Evolutionary conservation across 495 filamentous ascomycete genomes (phyloP).

Genomic region (Lineolata rhizophorae): DNA sequence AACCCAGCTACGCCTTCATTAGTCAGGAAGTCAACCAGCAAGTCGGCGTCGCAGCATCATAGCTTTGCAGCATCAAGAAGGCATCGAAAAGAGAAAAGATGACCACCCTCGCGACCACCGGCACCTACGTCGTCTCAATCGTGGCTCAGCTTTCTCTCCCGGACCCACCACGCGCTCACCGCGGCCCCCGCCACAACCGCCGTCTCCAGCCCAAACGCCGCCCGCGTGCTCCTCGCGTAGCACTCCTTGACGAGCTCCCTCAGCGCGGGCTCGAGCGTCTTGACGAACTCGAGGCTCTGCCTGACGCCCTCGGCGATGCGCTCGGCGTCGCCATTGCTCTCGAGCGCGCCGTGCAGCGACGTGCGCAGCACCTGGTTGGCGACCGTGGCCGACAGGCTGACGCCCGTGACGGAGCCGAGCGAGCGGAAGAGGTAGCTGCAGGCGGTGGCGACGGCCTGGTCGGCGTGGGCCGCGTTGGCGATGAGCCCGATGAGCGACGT

Average conservation of each 20-base stretch:
- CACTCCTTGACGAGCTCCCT: slow-evolving; percentile 41
- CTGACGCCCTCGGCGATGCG: slow-evolving; percentile 52
- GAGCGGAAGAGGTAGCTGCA: slow-evolving; percentile 76
- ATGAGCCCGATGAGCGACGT: slow-evolving; percentile 45
- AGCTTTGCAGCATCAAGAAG: too few species aligned
- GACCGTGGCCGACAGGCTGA: slow-evolving; percentile 47
- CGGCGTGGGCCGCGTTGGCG: slow-evolving; percentile 41
- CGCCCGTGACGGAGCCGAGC: slow-evolving; percentile 53
- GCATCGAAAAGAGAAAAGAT: too few species aligned
- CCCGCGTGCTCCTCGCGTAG: slow-evolving; percentile 29
- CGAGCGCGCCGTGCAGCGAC: slow-evolving; percentile 29
- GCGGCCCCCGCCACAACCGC: slow-evolving; percentile 14
- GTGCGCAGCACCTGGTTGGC: slow-evolving; percentile 48
- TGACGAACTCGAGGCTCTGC: slow-evolving; percentile 51
- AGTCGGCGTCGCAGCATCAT: too few species aligned
- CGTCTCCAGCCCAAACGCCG: slow-evolving; percentile 15
- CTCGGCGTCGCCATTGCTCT: slow-evolving; percentile 35
- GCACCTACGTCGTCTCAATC: too few species aligned
- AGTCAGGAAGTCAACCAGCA: too few species aligned
- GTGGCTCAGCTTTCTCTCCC: slow-evolving; percentile 15
- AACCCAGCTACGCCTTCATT: too few species aligned
- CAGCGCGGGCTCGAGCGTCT: slow-evolving; percentile 36
- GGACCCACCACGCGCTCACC: slow-evolving; percentile 14
- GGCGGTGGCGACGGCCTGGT: slow-evolving; percentile 63
- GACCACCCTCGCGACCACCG: too few species aligned